These are phyloP conservation scores for Arxiozyma bovina DNA, from an alignment of 1,139 yeast species.

Conservation along the genomic window DNA sequence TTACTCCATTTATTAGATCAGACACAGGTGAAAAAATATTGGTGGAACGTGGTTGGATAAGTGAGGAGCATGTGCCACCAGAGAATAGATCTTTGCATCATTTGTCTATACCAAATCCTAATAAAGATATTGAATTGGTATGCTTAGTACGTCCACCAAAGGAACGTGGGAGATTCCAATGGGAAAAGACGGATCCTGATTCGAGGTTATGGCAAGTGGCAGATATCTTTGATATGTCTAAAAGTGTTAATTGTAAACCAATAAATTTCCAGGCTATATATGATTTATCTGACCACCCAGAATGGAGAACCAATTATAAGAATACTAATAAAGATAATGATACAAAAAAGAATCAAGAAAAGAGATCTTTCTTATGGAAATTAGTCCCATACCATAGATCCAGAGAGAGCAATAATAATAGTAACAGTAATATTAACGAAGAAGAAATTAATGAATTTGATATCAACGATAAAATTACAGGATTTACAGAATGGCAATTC, in stretches of 20 bases:
- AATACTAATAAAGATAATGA: neutral
- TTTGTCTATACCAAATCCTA: constrained; percentile 56
- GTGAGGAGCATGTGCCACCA: constrained; percentile 64
- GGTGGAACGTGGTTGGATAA: constrained; percentile 89
- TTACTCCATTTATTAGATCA: constrained; percentile 72
- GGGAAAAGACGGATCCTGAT: constrained; percentile 60
- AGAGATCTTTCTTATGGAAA: neutral
- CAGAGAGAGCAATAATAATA: no score
- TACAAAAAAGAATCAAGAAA: neutral
- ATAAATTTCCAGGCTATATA: constrained; percentile 69
- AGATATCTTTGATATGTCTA: constrained; percentile 68
- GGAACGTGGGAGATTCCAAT: constrained; percentile 58
- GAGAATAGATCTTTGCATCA: constrained; percentile 51
- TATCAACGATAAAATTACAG: constrained; percentile 16
- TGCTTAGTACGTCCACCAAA: constrained; percentile 73
- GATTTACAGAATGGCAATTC: constrained; percentile 42
- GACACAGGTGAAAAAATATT: constrained; percentile 67
- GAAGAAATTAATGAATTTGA: neutral
- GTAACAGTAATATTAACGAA: neutral
- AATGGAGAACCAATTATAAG: constrained; percentile 9
- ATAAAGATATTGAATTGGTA: constrained; percentile 56
- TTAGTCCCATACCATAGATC: neutral
- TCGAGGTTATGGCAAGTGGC: constrained; percentile 58
- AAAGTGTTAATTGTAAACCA: constrained; percentile 57
- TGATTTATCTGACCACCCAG: constrained; percentile 49